These are phyloP conservation scores for Pochonia chlamydosporia DNA, from an alignment of 2,329 filamentous ascomycete species.

Conservation along the genomic window DNA sequence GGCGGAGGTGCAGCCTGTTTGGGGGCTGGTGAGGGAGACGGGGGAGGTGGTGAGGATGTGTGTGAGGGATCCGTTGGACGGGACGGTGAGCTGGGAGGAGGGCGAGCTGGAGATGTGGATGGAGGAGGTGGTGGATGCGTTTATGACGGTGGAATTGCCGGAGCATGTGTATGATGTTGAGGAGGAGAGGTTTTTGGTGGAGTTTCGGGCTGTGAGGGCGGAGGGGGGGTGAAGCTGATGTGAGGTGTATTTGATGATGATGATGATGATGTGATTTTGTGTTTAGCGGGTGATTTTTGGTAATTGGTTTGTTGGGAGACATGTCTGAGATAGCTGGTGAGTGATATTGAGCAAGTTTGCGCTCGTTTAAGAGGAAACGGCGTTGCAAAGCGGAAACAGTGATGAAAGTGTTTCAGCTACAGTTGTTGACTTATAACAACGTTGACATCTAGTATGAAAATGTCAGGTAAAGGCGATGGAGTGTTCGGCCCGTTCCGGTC, in stretches of 20 bases:
- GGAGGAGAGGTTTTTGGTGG: constrained; percentile 5
- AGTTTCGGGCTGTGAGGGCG: constrained; percentile 5
- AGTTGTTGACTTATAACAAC: no score
- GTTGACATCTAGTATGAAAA: no score
- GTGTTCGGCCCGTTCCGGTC: not conserved
- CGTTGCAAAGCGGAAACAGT: not conserved
- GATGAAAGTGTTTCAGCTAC: no score
- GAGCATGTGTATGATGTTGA: constrained; percentile 7
- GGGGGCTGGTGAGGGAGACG: constrained; percentile 8
- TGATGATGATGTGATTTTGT: no score
- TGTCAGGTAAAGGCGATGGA: no score
- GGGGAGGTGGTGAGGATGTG: constrained; percentile 12
- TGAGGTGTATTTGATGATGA: no score
- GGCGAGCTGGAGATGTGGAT: constrained; percentile 13
- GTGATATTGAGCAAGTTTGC: not conserved
- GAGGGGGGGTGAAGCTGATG: not conserved
- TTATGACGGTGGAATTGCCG: constrained; percentile 8
- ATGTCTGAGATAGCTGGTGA: not conserved
- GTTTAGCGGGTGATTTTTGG: no score
- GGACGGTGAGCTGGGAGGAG: constrained; percentile 7
- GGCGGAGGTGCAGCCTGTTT: constrained; percentile 9
- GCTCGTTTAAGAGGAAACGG: not conserved
- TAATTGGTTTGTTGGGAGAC: no score
- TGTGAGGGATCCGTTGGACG: constrained; percentile 4
- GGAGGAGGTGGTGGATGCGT: constrained; percentile 9